These are phyloP conservation scores for Aquilaria sinensis DNA, from an alignment of 345 rosid species.

Conservation along the genomic window DNA sequence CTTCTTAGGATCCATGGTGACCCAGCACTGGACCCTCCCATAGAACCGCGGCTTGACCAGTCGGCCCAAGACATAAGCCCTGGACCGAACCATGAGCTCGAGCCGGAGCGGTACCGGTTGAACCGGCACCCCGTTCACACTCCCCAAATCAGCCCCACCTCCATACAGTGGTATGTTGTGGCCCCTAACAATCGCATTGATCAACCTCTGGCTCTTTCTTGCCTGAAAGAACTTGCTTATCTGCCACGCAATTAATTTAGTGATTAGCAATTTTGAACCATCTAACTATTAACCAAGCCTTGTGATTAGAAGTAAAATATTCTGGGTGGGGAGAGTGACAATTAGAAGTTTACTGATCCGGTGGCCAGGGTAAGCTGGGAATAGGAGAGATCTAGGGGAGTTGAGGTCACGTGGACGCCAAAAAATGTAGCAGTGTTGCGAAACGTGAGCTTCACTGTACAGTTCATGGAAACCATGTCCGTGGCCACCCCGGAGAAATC, in stretches of 20 bases:
- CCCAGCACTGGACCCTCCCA: slow-evolving; percentile 37
- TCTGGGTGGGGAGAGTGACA: neutral
- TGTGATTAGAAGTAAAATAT: neutral
- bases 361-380: slow-evolving; percentile 55
- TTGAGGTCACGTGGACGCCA: slow-evolving; percentile 59
- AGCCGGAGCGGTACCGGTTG: slow-evolving; percentile 46
- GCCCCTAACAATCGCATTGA: slow-evolving; percentile 36
- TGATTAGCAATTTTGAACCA: no score
- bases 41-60: slow-evolving; percentile 54
- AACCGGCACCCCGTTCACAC: slow-evolving; percentile 40
- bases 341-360: slow-evolving; percentile 36
- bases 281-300: neutral
- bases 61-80: slow-evolving; percentile 53
- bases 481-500: slow-evolving; percentile 66
- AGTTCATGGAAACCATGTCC: slow-evolving; percentile 58
- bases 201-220: slow-evolving; percentile 52
- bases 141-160: slow-evolving; percentile 51
- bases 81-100: slow-evolving; percentile 44
- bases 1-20: slow-evolving; percentile 48
- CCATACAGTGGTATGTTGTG: slow-evolving; percentile 49
- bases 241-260: slow-evolving; percentile 22
- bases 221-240: slow-evolving; percentile 47
- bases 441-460: slow-evolving; percentile 46
- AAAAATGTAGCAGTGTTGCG: slow-evolving; percentile 58
- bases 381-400: slow-evolving; percentile 50